Evolutionary conservation across 176 grass and related monocot species (phyloP).

Genomic region (Zea mays): DNA sequence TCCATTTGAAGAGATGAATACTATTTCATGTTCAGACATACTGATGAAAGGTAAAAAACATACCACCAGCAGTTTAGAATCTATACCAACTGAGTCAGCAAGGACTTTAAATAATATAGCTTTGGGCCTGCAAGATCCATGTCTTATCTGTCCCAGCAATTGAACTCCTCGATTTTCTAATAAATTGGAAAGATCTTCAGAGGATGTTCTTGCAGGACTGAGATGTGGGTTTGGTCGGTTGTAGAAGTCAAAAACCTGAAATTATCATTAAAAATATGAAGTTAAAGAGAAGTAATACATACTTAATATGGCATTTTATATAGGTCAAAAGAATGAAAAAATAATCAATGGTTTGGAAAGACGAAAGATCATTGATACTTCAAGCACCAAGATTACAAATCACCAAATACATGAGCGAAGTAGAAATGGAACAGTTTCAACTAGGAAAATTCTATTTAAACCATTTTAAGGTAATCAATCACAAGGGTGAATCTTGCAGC

Average conservation of each 20-base stretch:
- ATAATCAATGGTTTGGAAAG: slow-evolving; percentile 8
- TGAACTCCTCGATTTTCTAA: slow-evolving; percentile 82
- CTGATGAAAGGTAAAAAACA: slow-evolving; percentile 40
- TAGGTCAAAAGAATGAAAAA: not conserved
- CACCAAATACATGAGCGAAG: not conserved
- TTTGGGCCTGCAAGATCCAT: slow-evolving; percentile 88
- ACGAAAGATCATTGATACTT: slow-evolving; percentile 12
- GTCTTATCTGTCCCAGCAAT: slow-evolving; percentile 93
- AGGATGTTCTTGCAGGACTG: slow-evolving; percentile 76
- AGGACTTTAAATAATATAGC: slow-evolving; percentile 98
- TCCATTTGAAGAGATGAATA: slow-evolving; percentile 36
- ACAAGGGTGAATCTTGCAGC: not conserved
- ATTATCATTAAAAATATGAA: slow-evolving; percentile 34
- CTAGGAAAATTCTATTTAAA: slow-evolving; percentile 25
- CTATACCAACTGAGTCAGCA: slow-evolving; percentile 85
- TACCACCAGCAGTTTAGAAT: slow-evolving; percentile 92
- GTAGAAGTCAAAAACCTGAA: slow-evolving; percentile 89
- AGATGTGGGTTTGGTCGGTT: slow-evolving; percentile 76
- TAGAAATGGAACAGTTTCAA: slow-evolving; percentile 31
- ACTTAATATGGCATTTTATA: slow-evolving; percentile 9
- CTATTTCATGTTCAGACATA: slow-evolving; percentile 30
- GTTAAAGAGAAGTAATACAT: slow-evolving; percentile 27
- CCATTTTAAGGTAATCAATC: slow-evolving; percentile 25
- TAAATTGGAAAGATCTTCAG: slow-evolving; percentile 75
- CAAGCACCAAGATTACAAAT: slow-evolving; percentile 3